These are phyloP conservation scores for Sclerotinia trifoliorum DNA, from an alignment of 2,329 filamentous ascomycete genomes.

Conservation along the genomic window DNA sequence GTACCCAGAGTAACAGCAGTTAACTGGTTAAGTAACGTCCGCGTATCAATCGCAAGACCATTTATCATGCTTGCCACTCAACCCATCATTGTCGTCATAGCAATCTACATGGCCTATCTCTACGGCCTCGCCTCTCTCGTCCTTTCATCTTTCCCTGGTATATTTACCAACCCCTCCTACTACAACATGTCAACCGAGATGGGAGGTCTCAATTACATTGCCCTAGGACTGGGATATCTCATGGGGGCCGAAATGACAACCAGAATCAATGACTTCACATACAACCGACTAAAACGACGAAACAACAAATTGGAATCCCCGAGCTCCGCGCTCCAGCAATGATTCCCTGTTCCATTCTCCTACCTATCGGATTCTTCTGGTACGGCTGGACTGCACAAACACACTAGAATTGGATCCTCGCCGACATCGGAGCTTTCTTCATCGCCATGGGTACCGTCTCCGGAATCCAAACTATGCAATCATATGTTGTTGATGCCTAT, in stretches of 20 bases:
- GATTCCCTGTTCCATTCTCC: conserved; percentile 51
- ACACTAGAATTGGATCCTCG: conserved; percentile 54
- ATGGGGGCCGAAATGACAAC: conserved; percentile 41
- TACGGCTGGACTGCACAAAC: conserved; percentile 58
- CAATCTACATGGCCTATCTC: conserved; percentile 51
- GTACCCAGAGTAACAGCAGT: conserved; percentile 39
- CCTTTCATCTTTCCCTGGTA: conserved; percentile 57
- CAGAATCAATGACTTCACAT: conserved; percentile 38
- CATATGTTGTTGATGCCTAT: conserved; percentile 54
- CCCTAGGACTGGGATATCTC: conserved; percentile 46
- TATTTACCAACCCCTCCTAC: conserved; percentile 49
- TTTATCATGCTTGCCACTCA: conserved; percentile 50
- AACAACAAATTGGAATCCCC: conserved; percentile 43
- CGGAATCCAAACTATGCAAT: conserved; percentile 41
- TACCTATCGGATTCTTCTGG: conserved; percentile 56
- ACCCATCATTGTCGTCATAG: conserved; percentile 53
- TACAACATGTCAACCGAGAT: conserved; percentile 58
- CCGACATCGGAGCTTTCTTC: conserved; percentile 53
- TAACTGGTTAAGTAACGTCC: conserved; percentile 43
- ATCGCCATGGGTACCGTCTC: conserved; percentile 49
- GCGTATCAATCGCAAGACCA: conserved; percentile 44
- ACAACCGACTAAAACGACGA: conserved; percentile 31
- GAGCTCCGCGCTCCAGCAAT: conserved; percentile 63
- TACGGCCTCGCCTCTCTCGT: conserved; percentile 56
- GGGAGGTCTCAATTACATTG: conserved; percentile 55